These are phyloP conservation scores for Nothophoma quercina DNA, from an alignment of 2,329 filamentous ascomycete species.

Conservation along the genomic window DNA sequence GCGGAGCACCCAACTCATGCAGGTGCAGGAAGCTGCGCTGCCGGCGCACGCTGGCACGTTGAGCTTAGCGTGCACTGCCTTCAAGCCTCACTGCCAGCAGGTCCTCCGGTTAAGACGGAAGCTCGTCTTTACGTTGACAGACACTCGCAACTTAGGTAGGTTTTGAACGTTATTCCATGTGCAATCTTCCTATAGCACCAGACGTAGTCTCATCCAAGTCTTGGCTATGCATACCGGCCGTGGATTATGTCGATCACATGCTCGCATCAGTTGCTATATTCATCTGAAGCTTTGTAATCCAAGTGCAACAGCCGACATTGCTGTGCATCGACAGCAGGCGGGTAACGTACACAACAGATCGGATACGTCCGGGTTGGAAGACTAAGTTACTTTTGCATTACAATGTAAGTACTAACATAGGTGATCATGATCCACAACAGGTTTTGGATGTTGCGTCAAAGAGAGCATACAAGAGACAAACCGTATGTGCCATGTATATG, in stretches of 20 bases:
- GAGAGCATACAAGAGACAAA: too few relatives aligned
- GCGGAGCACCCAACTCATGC: constrained; percentile 13
- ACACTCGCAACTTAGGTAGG: too few relatives aligned
- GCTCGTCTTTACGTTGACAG: too few relatives aligned
- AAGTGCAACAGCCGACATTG: not conserved
- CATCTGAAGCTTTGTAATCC: not conserved
- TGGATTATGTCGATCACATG: not conserved
- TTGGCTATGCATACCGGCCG: not conserved
- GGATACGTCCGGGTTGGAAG: too few relatives aligned
- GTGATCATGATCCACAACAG: too few relatives aligned
- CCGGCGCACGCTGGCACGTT: constrained; percentile 13
- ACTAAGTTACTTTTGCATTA: too few relatives aligned
- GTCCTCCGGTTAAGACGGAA: too few relatives aligned
- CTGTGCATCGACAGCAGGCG: too few relatives aligned
- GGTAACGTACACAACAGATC: too few relatives aligned
- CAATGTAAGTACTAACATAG: too few relatives aligned
- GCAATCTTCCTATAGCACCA: not conserved
- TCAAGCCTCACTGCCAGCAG: not conserved
- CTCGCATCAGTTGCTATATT: not conserved
- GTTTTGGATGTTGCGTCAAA: too few relatives aligned
- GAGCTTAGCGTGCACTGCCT: constrained; percentile 24
- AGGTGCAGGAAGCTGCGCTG: not conserved
- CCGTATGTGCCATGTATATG: too few relatives aligned
- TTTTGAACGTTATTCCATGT: not conserved
- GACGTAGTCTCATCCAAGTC: not conserved